A percentile compares a stretch with the other conserved stretches of the same genome.
phyloP scores from a whole-genome alignment of 495 filamentous ascomycete species.

The Aspergillus kassunensis region DNA sequence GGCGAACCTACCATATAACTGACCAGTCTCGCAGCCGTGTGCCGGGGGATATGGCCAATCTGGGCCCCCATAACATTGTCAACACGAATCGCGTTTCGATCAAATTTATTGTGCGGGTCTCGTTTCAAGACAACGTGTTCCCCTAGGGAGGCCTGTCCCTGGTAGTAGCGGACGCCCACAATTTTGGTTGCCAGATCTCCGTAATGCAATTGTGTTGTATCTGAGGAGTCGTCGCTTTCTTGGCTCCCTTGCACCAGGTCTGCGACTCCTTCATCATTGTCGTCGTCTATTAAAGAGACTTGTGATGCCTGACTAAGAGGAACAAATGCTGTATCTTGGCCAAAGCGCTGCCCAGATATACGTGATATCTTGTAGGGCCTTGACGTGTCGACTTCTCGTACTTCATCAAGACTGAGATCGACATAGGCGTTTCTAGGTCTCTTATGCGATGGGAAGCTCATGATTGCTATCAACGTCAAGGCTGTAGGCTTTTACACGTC shows the following conservation, averaged over 20 bases:
- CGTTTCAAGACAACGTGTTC: constrained; percentile 67
- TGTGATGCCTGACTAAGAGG: constrained; percentile 33
- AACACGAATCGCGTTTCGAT: constrained; percentile 74
- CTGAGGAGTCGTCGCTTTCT: constrained; percentile 41
- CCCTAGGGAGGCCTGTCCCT: constrained; percentile 62
- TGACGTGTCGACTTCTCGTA: background rate
- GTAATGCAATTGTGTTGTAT: constrained; percentile 45
- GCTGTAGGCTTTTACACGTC: background rate
- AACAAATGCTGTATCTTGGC: constrained; percentile 33
- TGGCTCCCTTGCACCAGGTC: constrained; percentile 32
- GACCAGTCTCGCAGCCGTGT: constrained; percentile 64
- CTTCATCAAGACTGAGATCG: constrained; percentile 10
- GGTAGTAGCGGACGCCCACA: constrained; percentile 79
- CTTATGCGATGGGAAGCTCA: constrained; percentile 10
- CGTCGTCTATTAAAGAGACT: constrained; percentile 29
- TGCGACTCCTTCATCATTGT: constrained; percentile 37
- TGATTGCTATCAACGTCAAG: background rate
- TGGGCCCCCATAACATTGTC: constrained; percentile 75
- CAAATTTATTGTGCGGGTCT: constrained; percentile 71
- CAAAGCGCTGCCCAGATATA: constrained; percentile 29
- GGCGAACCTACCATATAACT: constrained; percentile 56
- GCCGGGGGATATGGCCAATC: constrained; percentile 74
- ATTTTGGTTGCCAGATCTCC: constrained; percentile 58
- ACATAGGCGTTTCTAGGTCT: constrained; percentile 10
- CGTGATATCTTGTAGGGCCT: constrained; percentile 10